Percentiles rank a stretch among this genome's conserved stretches.
phyloP scores from a whole-genome alignment of 805 yeast species.

The Tetrapisispora fleetii region DNA sequence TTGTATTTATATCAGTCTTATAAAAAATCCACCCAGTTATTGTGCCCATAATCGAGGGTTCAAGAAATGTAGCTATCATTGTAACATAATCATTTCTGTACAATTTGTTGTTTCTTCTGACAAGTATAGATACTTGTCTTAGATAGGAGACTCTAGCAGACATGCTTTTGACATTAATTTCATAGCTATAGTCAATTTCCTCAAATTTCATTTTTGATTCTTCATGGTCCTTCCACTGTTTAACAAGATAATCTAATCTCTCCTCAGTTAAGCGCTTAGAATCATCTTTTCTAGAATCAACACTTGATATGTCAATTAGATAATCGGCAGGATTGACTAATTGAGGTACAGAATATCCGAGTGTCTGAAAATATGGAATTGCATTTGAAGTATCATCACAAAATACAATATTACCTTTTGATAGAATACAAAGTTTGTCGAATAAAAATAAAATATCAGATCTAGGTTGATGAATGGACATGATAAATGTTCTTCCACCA shows the following conservation, averaged over 20 bases:
- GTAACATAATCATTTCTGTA: conserved; percentile 46
- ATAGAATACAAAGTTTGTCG: conserved; percentile 57
- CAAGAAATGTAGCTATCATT: conserved; percentile 33
- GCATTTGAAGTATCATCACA: conserved; percentile 39
- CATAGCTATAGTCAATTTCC: conserved; percentile 7
- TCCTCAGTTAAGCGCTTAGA: conserved; percentile 28
- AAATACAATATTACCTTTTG: conserved; percentile 49
- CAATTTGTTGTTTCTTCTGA: conserved; percentile 37
- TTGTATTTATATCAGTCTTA: conserved; percentile 34
- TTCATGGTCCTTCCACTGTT: conserved; percentile 30
- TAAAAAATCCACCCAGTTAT: conserved; percentile 72
- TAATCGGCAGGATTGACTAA: conserved; percentile 54
- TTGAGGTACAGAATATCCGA: conserved; percentile 38
- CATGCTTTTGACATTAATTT: conserved; percentile 18
- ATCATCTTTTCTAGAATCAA: conserved; percentile 38
- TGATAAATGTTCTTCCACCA: conserved; percentile 59
- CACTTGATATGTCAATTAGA: conserved; percentile 46
- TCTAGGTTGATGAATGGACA: conserved; percentile 80
- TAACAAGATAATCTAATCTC: conserved; percentile 29
- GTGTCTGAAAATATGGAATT: conserved; percentile 38
- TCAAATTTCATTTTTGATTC: conserved; percentile 1
- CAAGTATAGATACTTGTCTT: conserved; percentile 36
- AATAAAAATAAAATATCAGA: conserved; percentile 62
- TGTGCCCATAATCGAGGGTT: conserved; percentile 46
- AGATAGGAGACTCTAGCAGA: conserved; percentile 31